Base-by-base conservation (phyloP, 2,329 filamentous ascomycete genomes). In the Fusarium hostae region DNA sequence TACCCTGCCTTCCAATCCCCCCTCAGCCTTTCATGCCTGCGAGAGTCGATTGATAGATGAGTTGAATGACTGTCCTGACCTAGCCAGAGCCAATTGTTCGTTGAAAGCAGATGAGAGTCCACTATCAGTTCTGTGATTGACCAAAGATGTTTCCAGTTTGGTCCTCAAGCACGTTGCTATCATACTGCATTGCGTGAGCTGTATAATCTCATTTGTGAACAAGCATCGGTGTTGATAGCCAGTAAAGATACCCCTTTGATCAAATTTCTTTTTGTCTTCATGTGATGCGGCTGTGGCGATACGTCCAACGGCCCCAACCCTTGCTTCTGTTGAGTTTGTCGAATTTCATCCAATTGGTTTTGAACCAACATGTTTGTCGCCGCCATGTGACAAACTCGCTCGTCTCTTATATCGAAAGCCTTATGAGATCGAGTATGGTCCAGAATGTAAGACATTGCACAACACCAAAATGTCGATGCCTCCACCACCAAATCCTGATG, bases 391-490 rank as follows among this genome's bases (percentile, higher is more conserved):
- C 3, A 13, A 2, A 24, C 18, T 52, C 3, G 26, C 9, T 11
- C 2, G 6, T 32, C 6, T 8, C 3, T 12, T 56, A 56, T 56
- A 56, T 24, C 24, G 24, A 24, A 24, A 44, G 12, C 16, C 43
- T 24, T 35, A 24, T 47, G 18, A 47, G 26, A 20, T 16, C 28
- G n/a, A 32, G 16, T 9, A 47, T 35, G 35, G 16, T 39, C 32
- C 32, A 51, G 16, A 9, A 35, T 35, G 34, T 7, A 35, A 35
- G 34, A 5, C 34, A 35, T 15, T 28, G 3, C 12, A 47, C 16
- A 35, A 20, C 43, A 35, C 32, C 45, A 45, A 26, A 12, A 70
- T 70, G 67, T 58, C 67, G 4, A 44, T 37, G 6, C 24, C 59
- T 59, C 66, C 37, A 2, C 50, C 12, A 4, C 41, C 66, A 41